Percentiles rank a stretch among this genome's conserved stretches.
phyloP scores from a whole-genome alignment of 495 filamentous ascomycete species.

The Aspergillus mulundensis region DNA sequence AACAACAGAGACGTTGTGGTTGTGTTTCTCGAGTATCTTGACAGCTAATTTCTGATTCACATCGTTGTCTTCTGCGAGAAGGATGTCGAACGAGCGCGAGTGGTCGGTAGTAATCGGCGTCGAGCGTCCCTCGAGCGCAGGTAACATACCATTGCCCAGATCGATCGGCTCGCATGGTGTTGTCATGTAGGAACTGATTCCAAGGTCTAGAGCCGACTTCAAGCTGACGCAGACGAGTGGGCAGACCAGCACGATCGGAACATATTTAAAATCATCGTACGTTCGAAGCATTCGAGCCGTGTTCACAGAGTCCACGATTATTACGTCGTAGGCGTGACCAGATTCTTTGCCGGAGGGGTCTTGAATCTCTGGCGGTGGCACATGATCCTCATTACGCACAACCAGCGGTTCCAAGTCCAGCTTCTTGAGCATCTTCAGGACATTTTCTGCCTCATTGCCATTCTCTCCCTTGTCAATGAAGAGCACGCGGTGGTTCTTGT shows the following conservation, averaged over 20 bases:
- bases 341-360: constrained; percentile 53
- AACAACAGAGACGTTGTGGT: constrained; percentile 94
- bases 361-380: constrained; percentile 57
- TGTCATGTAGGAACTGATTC: constrained; percentile 98
- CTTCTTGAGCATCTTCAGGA: constrained; percentile 72
- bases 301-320: constrained; percentile 92
- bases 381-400: constrained; percentile 60
- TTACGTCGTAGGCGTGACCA: constrained; percentile 81
- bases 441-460: constrained; percentile 64
- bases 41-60: constrained; percentile 96
- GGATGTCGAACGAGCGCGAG: constrained; percentile 91
- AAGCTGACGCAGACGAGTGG: constrained; percentile 88
- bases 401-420: constrained; percentile 80
- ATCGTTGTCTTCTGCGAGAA: constrained; percentile 95
- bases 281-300: constrained; percentile 80
- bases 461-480: constrained; percentile 95
- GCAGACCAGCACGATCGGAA: constrained; percentile 90
- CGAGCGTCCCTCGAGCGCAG: constrained; percentile 91
- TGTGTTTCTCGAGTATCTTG: constrained; percentile 96
- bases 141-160: constrained; percentile 95
- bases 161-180: constrained; percentile 94
- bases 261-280: constrained; percentile 95
- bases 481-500: constrained; percentile 82
- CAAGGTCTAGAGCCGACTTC: constrained; percentile 91
- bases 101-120: constrained; percentile 90